These are phyloP conservation scores for Fusarium sp. DNA, from an alignment of 2,329 filamentous ascomycete genomes.

Conservation along the genomic window DNA sequence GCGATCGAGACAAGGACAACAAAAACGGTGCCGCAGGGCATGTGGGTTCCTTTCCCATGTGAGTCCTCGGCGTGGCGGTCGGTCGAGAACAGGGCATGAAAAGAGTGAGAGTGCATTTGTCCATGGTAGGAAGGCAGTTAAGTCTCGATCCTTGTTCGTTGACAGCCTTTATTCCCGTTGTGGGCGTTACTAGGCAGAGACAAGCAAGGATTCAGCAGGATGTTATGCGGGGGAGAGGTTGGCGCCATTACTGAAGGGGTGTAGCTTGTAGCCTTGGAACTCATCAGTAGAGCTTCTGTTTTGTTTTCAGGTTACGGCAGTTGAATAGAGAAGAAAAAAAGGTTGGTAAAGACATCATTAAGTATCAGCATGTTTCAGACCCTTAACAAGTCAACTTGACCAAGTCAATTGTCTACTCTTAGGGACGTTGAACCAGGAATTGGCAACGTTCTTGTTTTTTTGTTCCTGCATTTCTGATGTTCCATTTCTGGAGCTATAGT, in stretches of 20 bases:
- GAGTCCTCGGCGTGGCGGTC: conserved; percentile 45
- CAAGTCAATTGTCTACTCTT: background rate
- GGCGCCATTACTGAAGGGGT: conserved; percentile 17
- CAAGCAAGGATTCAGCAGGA: background rate
- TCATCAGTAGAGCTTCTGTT: background rate
- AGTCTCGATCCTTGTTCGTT: conserved; percentile 22
- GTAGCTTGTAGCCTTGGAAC: background rate
- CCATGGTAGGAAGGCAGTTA: conserved; percentile 40
- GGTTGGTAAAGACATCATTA: background rate
- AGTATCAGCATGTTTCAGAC: background rate
- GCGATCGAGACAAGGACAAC: background rate
- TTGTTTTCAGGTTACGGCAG: background rate
- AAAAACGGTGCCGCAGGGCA: conserved; percentile 6
- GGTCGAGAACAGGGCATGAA: conserved; percentile 15
- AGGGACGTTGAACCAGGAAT: no score
- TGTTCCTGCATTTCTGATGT: conserved; percentile 35
- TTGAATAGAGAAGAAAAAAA: background rate
- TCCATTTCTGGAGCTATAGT: conserved; percentile 1
- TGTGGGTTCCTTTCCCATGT: conserved; percentile 24
- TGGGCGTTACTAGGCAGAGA: conserved; percentile 11
- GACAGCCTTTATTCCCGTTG: conserved; percentile 31
- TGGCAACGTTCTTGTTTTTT: background rate
- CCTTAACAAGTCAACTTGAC: background rate
- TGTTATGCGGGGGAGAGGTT: conserved; percentile 41
- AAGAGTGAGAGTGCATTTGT: conserved; percentile 10